Evolutionary conservation across 257 asterid species (phyloP), one percentile per base, ranked within the genome.

Genomic region (Nicotiana knightiana): DNA sequence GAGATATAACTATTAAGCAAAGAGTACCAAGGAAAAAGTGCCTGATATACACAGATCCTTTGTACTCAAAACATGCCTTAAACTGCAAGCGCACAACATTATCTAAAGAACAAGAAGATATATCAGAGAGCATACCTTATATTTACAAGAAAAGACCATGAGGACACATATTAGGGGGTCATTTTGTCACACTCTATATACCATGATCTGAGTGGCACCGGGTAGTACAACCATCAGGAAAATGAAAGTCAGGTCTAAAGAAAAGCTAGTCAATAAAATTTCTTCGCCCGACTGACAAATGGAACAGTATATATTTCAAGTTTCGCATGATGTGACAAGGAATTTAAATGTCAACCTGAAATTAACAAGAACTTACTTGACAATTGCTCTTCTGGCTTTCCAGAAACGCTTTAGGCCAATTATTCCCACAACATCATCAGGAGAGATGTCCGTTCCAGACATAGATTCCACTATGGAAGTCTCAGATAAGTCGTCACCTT

Each of bases 301-400:
- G 58, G 78, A 70, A 21, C 26, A 33, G n/a, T 70, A 43, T 33
- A 70, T 11, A 21, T 70, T 33, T 70, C 58, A 21, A 9, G 66
- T 61, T 61, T 61, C 21, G 66, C 33, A 61, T 61, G 66, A 61
- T 21, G 33, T n/a, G 13, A 70, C n/a, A 39, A 46, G 37, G 58
- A 43, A 28, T 67, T 64, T 61, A 62, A 78, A 78, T n/a, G 65
- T 26, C 21, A 53, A 77, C 57, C 66, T 28, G 43, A 57, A 59
- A 6, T 8, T 32, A 35, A 81, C 70, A 81, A n/a, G 46, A 83
- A 90, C 97, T 90, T 91, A 95, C 98, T 90, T 91, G 87, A 88
- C 84, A 87, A 95, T 92, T 63, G 96, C 94, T 84, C 90, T 89
- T 84, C 99, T 90, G 76, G 98, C 97, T 87, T 92, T 95, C 98